Percentiles rank a stretch among this genome's conserved stretches.
Evolutionary conservation across 257 asterid genomes (phyloP).

Genomic region (Solanum chmielewskii): DNA sequence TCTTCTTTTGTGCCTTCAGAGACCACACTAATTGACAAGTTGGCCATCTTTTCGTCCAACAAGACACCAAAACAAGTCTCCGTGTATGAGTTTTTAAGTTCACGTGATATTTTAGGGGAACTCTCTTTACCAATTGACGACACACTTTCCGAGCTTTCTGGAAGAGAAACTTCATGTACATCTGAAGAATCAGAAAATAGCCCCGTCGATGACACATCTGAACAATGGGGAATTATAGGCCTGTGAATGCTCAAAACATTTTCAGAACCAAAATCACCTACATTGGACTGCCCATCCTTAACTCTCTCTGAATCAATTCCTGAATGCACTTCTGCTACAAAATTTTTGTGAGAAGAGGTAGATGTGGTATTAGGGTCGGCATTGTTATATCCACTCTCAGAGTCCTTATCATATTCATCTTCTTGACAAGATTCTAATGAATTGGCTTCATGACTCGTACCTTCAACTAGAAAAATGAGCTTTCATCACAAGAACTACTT

Average conservation of each 20-base stretch:
- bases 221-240: background rate
- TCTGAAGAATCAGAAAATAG: background rate
- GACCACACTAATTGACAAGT: constrained; percentile 26
- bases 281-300: constrained; percentile 2
- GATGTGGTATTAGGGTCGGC: background rate
- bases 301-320: constrained; percentile 3
- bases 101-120: background rate
- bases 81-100: constrained; percentile 3
- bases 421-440: constrained; percentile 8
- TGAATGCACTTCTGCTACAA: constrained; percentile 6
- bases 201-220: constrained; percentile 7
- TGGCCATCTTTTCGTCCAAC: constrained; percentile 34
- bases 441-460: constrained; percentile 6
- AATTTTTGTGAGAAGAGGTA: background rate
- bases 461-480: constrained; percentile 6
- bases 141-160: background rate
- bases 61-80: constrained; percentile 7
- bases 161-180: constrained; percentile 6
- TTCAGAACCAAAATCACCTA: constrained; percentile 9
- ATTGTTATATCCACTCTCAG: background rate
- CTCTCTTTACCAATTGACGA: constrained; percentile 13
- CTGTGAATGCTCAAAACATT: constrained; percentile 1
- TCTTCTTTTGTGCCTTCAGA: constrained; percentile 14
- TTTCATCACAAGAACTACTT: constrained; percentile 6
- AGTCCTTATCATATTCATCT: constrained; percentile 7